phyloP scores from a whole-genome alignment of 2,329 filamentous ascomycete species.

The Penicillium frequentans region DNA sequence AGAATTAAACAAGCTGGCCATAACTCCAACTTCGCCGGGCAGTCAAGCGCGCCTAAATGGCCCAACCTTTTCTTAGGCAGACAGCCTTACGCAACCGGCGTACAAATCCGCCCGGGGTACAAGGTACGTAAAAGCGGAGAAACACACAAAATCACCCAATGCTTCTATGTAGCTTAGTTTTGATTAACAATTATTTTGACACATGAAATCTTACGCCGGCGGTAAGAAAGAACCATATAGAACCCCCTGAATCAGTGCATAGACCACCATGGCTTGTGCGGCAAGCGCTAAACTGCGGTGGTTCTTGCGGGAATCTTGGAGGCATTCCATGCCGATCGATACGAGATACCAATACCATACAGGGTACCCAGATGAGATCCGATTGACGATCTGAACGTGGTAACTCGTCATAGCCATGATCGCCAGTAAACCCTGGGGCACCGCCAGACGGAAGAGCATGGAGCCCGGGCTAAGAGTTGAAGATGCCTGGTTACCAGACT shows the following conservation, averaged over 20 bases:
- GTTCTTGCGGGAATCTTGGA: conserved; percentile 16
- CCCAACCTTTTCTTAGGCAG: conserved; percentile 17
- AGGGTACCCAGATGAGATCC: conserved; percentile 83
- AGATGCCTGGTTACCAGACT: conserved; percentile 11
- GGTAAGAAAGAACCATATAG: conserved; percentile 90
- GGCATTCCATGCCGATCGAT: conserved; percentile 28
- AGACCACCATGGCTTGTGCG: conserved; percentile 73
- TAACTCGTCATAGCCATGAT: conserved; percentile 73
- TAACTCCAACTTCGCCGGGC: neutral
- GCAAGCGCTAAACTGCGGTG: conserved; percentile 34
- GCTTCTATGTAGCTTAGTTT: neutral
- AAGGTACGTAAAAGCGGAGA: conserved; percentile 4
- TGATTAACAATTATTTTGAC: conserved; percentile 1
- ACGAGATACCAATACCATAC: conserved; percentile 87
- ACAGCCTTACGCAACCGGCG: conserved; percentile 19
- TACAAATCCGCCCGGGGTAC: conserved; percentile 2
- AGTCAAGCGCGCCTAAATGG: neutral
- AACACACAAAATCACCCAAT: neutral
- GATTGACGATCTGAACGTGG: conserved; percentile 91
- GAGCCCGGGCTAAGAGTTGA: conserved; percentile 23
- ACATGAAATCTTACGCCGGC: conserved; percentile 57
- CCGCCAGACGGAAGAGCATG: conserved; percentile 59
- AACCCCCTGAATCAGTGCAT: conserved; percentile 77
- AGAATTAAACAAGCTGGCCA: neutral
- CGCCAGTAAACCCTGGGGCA: conserved; percentile 71